A percentile compares a stretch with the other conserved stretches of the same genome.
Evolutionary conservation across 257 asterid species (phyloP).

Genomic region (Scutellaria baicalensis): DNA sequence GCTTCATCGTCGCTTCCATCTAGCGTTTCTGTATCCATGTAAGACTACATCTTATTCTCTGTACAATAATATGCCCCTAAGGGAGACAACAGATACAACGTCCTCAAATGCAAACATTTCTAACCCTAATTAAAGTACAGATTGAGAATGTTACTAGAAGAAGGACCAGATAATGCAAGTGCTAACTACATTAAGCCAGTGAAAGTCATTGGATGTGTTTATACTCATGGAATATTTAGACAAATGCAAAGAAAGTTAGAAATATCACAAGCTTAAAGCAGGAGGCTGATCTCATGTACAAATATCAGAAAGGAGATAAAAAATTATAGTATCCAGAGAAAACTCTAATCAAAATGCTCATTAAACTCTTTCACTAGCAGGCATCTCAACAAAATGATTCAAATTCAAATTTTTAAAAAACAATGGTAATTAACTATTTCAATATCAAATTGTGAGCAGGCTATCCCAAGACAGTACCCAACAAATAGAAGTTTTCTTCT

Average conservation of each 20-base stretch:
- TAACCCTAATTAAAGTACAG: background rate
- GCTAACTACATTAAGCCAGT: background rate
- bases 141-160: background rate
- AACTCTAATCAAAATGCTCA: background rate
- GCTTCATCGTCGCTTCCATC: constrained; percentile 87
- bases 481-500: background rate
- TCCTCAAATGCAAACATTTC: background rate
- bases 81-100: background rate
- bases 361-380: background rate
- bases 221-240: background rate
- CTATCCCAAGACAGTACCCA: background rate
- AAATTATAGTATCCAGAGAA: background rate
- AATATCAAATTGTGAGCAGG: background rate
- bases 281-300: background rate
- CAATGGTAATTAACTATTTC: background rate
- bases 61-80: background rate
- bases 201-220: background rate
- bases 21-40: constrained; percentile 36
- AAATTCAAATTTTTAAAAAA: background rate
- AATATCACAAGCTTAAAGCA: background rate
- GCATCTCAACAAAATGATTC: background rate
- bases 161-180: background rate
- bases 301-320: background rate
- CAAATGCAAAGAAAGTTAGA: background rate
- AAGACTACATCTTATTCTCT: background rate